Conservation (phyloP, 805 yeast species). For the Schwanniomyces occidentalis region DNA sequence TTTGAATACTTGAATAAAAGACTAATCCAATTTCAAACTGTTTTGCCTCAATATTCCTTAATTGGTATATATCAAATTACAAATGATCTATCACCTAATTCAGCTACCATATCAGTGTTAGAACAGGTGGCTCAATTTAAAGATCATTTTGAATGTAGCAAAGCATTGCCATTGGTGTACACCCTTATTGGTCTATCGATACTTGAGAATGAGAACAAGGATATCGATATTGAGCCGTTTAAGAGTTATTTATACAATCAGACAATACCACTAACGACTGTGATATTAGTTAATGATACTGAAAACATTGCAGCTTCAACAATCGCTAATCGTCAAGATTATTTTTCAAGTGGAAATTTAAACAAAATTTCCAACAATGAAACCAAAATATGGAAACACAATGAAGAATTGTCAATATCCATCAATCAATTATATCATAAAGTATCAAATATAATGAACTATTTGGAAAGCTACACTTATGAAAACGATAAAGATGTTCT, state of each 20-base stretch:
- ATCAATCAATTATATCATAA: constrained; percentile 23
- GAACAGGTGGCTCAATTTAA: constrained; percentile 11
- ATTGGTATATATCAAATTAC: constrained; percentile 31
- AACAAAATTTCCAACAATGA: constrained; percentile 11
- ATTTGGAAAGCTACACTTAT: constrained; percentile 11
- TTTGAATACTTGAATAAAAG: constrained; percentile 23
- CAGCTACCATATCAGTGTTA: constrained; percentile 7
- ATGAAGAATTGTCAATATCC: constrained; percentile 10
- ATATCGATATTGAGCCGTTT: constrained; percentile 1
- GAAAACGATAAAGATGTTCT: background rate
- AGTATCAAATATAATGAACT: constrained; percentile 21
- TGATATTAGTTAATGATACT: constrained; percentile 26
- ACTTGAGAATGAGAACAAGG: background rate
- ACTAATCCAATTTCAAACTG: constrained; percentile 26
- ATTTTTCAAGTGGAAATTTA: constrained; percentile 13
- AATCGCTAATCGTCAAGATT: constrained; percentile 26
- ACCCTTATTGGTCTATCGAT: constrained; percentile 5
- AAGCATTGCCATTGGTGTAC: background rate
- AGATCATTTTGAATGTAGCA: constrained; percentile 1
- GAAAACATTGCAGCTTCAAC: constrained; percentile 36
- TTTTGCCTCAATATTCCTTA: constrained; percentile 25
- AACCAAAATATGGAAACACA: constrained; percentile 8
- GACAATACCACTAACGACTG: constrained; percentile 11
- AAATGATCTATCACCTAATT: constrained; percentile 1
- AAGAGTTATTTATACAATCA: constrained; percentile 2